Evolutionary conservation across 192 early-diverging fungal species (phyloP), one percentile per base, ranked within the genome.

Genomic region (Thamnidium elegans): DNA sequence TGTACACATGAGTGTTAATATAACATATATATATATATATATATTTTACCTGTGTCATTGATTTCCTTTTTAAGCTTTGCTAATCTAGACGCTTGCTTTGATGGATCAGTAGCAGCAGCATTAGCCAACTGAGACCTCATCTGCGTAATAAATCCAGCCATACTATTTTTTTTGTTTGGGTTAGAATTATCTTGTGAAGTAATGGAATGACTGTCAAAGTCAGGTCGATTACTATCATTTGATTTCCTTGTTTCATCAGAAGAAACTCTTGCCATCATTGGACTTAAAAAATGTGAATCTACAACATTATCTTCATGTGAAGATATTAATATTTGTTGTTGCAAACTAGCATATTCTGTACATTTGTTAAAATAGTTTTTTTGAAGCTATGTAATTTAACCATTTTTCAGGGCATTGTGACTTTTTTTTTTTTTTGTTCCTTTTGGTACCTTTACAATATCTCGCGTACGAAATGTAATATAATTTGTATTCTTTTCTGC

Each of bases 31-130:
- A n/a, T n/a, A n/a, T n/a, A 4, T 58, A 39, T 39, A 17, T 36
- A 8, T 43, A 36, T n/a, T n/a, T n/a, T 62, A 72, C 71, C 71
- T 51, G 71, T 32, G 42, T 73, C 71, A 9, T 54, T 47, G 21
- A 73, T 63, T 19, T 73, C 71, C 36, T 73, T 67, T 39, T 73
- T 73, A 8, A 62, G 15, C 30, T 68, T 73, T 26, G 66, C 66
- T 26, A 51, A 56, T 32, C 62, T 51, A 32, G 48, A 55, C n/a
- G 26, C 67, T n/a, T 62, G 66, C 32, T 73, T 73, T 21, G 36
- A 44, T 11, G 66, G 60, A 67, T 73, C 71, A 4, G 46, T 26
- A 14, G 50, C 39, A 54, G 51, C 34, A 26, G 56, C 56, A 47
- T 55, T 55, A 31, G 58, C 36, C 48, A 60, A 50, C 13, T 64